A percentile compares a stretch with the other conserved stretches of the same genome.
Conservation (phyloP, 2,329 filamentous ascomycete genomes). For the Passalora sequoiae region DNA sequence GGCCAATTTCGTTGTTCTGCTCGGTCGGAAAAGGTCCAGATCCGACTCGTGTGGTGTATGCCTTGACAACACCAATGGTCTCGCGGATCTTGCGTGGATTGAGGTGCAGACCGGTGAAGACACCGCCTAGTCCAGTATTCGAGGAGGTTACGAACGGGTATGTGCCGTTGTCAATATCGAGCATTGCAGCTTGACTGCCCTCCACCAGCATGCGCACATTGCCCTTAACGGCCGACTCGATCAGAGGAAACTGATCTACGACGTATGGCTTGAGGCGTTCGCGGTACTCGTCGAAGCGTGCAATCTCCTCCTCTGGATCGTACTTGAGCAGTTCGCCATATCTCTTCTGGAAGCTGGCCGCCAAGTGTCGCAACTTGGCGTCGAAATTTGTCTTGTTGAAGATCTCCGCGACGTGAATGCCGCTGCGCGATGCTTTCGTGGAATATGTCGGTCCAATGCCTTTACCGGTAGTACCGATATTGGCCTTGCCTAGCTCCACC, state of each 20-base stretch:
- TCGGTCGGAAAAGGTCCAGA: slow-evolving; percentile 65
- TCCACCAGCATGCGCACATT: slow-evolving; percentile 62
- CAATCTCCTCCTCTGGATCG: slow-evolving; percentile 66
- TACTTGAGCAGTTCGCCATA: slow-evolving; percentile 63
- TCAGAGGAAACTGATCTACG: slow-evolving; percentile 62
- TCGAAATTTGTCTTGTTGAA: slow-evolving; percentile 65
- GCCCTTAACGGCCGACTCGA: slow-evolving; percentile 55
- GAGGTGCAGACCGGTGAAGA: slow-evolving; percentile 59
- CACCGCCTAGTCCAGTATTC: slow-evolving; percentile 56
- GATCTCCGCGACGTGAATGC: slow-evolving; percentile 61
- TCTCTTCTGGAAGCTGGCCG: slow-evolving; percentile 59
- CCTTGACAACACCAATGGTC: slow-evolving; percentile 62
- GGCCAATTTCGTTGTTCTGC: slow-evolving; percentile 53
- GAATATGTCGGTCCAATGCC: slow-evolving; percentile 54
- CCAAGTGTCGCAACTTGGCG: slow-evolving; percentile 58
- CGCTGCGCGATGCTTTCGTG: slow-evolving; percentile 60
- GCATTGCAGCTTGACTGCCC: slow-evolving; percentile 63
- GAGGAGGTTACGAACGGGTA: slow-evolving; percentile 60
- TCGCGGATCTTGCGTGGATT: slow-evolving; percentile 58
- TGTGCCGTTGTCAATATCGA: slow-evolving; percentile 60
- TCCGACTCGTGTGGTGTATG: slow-evolving; percentile 56
- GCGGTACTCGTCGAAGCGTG: slow-evolving; percentile 55
- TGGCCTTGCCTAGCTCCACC: slow-evolving; percentile 47
- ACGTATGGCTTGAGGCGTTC: slow-evolving; percentile 55
- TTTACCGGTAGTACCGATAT: slow-evolving; percentile 49